Evolutionary conservation across 257 asterid species (phyloP).

Genomic region (Ajuga chamaepitys): DNA sequence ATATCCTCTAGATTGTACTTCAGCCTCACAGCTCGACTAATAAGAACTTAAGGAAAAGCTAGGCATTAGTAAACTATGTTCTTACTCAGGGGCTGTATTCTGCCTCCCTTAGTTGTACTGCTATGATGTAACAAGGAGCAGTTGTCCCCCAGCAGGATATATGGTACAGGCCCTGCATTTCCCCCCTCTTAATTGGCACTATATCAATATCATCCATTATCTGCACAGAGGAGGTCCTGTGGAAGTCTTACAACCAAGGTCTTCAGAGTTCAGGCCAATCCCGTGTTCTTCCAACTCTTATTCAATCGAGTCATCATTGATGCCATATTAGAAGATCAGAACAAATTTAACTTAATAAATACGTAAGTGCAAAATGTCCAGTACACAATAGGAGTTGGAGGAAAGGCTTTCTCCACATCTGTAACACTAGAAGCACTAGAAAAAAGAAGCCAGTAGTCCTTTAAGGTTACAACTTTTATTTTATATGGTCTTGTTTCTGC

Average conservation of each 20-base stretch:
- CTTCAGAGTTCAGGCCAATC: background rate
- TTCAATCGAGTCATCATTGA: background rate
- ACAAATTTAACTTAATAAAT: background rate
- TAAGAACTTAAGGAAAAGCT: background rate
- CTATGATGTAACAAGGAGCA: background rate
- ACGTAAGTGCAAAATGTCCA: background rate
- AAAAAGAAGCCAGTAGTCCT: background rate
- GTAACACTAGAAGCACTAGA: background rate
- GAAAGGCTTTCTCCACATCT: background rate
- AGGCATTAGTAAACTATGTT: background rate
- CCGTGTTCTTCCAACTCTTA: background rate
- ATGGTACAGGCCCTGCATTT: background rate
- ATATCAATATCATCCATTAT: background rate
- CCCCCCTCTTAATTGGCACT: background rate
- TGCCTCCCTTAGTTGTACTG: background rate
- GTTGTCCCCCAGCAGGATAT: background rate
- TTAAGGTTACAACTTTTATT: background rate
- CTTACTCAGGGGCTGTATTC: background rate
- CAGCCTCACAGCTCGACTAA: background rate
- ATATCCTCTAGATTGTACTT: background rate
- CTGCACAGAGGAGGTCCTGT: background rate
- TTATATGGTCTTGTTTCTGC: background rate
- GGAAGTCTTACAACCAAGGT: background rate
- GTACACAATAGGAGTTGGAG: background rate
- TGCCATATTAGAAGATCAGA: background rate